Percentiles rank a stretch among this genome's conserved stretches.
phyloP scores from a whole-genome alignment of 2,329 filamentous ascomycete species.

The Cladosporium cucumerinum region DNA sequence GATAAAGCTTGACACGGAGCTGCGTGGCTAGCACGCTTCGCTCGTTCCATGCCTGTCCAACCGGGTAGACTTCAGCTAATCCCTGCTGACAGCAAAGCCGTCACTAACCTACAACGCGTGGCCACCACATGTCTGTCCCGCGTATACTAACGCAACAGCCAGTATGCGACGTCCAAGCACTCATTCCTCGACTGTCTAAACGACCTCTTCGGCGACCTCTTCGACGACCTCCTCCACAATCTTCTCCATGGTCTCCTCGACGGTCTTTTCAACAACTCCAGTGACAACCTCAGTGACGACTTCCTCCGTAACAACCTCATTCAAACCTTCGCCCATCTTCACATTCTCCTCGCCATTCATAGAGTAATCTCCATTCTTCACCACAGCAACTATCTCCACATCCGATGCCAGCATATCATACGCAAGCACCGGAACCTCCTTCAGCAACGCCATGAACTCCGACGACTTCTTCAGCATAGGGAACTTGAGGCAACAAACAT shows the following conservation, averaged over 20 bases:
- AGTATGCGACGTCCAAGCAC: not conserved
- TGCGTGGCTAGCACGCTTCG: not conserved
- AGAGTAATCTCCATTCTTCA: not conserved
- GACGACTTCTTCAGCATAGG: not conserved
- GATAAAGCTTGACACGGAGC: not conserved
- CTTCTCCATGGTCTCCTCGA: not conserved
- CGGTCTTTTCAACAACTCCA: not conserved
- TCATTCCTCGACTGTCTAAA: not conserved
- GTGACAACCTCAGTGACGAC: not conserved
- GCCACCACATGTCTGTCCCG: not conserved
- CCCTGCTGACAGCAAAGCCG: no score
- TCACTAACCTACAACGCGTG: no score
- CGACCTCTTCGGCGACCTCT: not conserved
- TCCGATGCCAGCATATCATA: not conserved
- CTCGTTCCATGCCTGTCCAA: not conserved
- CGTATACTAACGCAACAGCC: not conserved
- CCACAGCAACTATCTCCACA: no score
- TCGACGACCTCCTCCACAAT: not conserved
- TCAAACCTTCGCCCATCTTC: not conserved
- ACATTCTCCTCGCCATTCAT: not conserved
- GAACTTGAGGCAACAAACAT: not conserved
- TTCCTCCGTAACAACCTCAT: not conserved
- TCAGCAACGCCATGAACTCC: not conserved
- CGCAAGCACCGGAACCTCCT: not conserved
- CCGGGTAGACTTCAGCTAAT: not conserved